Evolutionary conservation across 2,329 filamentous ascomycete genomes (phyloP), one percentile per base, ranked within the genome.

Genomic region (Calonectria pteridis): DNA sequence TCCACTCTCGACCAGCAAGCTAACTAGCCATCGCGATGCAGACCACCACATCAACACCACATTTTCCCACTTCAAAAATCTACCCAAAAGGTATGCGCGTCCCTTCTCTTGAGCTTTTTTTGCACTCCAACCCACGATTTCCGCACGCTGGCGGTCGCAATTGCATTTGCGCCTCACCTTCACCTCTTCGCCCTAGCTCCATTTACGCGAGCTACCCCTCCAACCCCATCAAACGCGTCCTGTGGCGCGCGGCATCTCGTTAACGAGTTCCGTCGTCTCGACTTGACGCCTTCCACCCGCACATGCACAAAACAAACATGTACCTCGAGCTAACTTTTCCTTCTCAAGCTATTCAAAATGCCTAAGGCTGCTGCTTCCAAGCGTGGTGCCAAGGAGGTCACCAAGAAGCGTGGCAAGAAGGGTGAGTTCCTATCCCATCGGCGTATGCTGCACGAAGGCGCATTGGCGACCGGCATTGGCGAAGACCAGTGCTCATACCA

Each of bases 371-470:
- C 88, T 79, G 76, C 83, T 72, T 78, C 78, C 59, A 91, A 91
- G 87, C 87, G 87, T 77, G 88, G 87, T 77, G 88, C 86, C 74
- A 90, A 90, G 88, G 87, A 86, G 73, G 86, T 88, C 6, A 20
- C 29, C 83, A 90, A 89, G 88, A 86, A 86, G 83, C 88, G 89
- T 75, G 81, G 78, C 83, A 91, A 91, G 89, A 92, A 92, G 89
- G 89, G 89, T 91, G 84, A 81, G 88, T 84, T 20, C 35, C 4
- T 43, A 11, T 10, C 63, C 11, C 31, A 18, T 14, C 35, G 28
- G 26, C 26, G 4, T 28, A 6, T 53, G 26, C 3, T 46, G 18
- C 18, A 43, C 40, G n/a, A n/a, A 6, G 49, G 51, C 49, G 29
- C 40, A 37, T 31, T 59, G 31, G 55, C 13, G 55, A 58, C 23